A percentile compares a stretch with the other conserved stretches of the same genome.
phyloP scores from a whole-genome alignment of 148 eudicot species.

The Tetragonia tetragonoides region DNA sequence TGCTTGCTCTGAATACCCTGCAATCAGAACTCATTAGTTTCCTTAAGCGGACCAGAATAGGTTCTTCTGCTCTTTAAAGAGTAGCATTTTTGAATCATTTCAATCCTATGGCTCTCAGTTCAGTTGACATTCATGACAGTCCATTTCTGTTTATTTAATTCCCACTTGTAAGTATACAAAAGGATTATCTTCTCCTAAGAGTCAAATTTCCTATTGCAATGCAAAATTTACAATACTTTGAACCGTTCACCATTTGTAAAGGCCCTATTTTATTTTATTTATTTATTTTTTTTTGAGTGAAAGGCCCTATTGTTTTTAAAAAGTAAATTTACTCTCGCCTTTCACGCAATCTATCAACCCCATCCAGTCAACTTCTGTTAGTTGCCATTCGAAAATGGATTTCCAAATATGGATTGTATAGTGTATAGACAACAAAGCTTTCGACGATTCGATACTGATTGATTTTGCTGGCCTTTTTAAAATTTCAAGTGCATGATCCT shows the following conservation, averaged over 20 bases:
- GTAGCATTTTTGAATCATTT: background rate
- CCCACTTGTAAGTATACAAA: background rate
- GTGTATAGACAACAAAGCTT: background rate
- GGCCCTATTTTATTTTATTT: background rate
- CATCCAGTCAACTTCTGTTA: constrained; percentile 28
- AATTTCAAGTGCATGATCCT: background rate
- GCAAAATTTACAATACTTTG: constrained; percentile 2
- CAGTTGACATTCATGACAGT: background rate
- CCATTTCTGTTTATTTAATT: background rate
- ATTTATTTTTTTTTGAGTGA: no score
- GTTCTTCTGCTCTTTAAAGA: background rate
- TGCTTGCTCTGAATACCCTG: constrained; percentile 19
- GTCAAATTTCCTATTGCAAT: constrained; percentile 11
- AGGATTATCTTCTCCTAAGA: background rate
- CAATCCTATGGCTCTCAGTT: background rate
- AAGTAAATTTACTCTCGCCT: background rate
- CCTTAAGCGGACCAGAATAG: background rate
- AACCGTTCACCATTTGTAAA: background rate
- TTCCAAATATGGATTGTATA: background rate
- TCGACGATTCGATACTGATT: background rate
- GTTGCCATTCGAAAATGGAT: constrained; percentile 4
- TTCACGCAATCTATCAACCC: constrained; percentile 2
- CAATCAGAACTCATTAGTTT: background rate
- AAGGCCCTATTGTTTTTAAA: background rate
- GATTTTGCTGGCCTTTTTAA: background rate